These are phyloP conservation scores for Sarocladium oryzae DNA, from an alignment of 2,329 filamentous ascomycete genomes.

Conservation along the genomic window DNA sequence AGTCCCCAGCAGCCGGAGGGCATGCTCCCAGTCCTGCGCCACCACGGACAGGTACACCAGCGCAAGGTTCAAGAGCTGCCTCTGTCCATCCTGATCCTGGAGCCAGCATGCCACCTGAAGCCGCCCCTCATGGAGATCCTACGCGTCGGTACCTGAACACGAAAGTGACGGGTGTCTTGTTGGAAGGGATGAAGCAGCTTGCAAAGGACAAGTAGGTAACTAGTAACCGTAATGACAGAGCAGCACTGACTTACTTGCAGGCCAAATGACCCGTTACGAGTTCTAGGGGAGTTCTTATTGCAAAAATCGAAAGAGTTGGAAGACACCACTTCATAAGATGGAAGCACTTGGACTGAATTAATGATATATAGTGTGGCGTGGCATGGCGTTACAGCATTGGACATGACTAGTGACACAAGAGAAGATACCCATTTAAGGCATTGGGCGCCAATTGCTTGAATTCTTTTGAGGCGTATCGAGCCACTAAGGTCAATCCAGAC, in stretches of 20 bases:
- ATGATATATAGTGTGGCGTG: neutral
- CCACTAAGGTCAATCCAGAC: constrained; percentile 25
- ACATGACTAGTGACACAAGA: neutral
- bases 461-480: constrained; percentile 25
- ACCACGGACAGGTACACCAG: constrained; percentile 43
- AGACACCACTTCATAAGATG: constrained; percentile 18
- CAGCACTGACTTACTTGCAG: constrained; percentile 25
- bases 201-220: constrained; percentile 63
- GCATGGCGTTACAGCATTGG: neutral
- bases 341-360: neutral
- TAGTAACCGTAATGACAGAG: neutral
- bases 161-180: constrained; percentile 59
- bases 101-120: constrained; percentile 51
- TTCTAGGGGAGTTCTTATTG: constrained; percentile 64
- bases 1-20: constrained; percentile 32
- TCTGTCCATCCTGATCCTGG: constrained; percentile 50
- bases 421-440: constrained; percentile 22
- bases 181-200: constrained; percentile 70
- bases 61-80: constrained; percentile 45
- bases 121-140: constrained; percentile 59
- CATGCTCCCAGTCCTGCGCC: constrained; percentile 35
- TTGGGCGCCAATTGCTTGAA: constrained; percentile 25
- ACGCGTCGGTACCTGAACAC: constrained; percentile 65
- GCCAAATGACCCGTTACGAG: constrained; percentile 61
- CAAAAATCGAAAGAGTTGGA: constrained; percentile 62